Evolutionary conservation across 2,329 filamentous ascomycete genomes (phyloP).

Genomic region (Xenoacremonium recifei): DNA sequence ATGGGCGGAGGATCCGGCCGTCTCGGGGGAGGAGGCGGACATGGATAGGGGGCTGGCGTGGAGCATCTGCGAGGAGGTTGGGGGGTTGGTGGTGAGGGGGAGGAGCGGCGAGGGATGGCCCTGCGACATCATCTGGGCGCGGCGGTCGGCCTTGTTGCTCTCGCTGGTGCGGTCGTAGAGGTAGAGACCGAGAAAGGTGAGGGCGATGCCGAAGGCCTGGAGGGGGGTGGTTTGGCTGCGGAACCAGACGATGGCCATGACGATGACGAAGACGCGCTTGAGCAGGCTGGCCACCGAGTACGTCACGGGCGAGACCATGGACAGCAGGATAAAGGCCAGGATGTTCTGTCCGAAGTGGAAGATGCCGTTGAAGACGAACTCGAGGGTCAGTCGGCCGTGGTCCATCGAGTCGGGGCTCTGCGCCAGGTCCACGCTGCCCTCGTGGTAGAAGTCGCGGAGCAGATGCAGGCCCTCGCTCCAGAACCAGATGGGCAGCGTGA

Average conservation of each 20-base stretch:
- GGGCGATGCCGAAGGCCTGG: conserved; percentile 79
- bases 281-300: conserved; percentile 96
- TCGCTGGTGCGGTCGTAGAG: conserved; percentile 92
- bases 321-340: conserved; percentile 86
- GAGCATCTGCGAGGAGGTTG: conserved; percentile 18
- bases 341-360: conserved; percentile 98
- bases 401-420: conserved; percentile 66
- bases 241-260: conserved; percentile 95
- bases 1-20: conserved; percentile 31
- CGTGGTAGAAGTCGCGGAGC: conserved; percentile 72
- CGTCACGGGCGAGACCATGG: conserved; percentile 91
- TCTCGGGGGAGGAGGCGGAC: conserved; percentile 23
- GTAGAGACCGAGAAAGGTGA: conserved; percentile 92
- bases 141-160: conserved; percentile 81
- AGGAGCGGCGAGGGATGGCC: conserved; percentile 51
- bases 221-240: conserved; percentile 80
- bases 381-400: conserved; percentile 71
- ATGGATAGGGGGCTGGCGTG: conserved; percentile 17
- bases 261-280: conserved; percentile 95
- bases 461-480: conserved; percentile 83
- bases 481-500: conserved; percentile 90
- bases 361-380: conserved; percentile 94
- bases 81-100: conserved; percentile 55
- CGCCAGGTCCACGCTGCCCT: conserved; percentile 69
- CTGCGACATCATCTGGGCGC: conserved; percentile 64